These are phyloP conservation scores for Hypoxylon perforatum DNA, from an alignment of 495 filamentous ascomycete species.

Conservation along the genomic window DNA sequence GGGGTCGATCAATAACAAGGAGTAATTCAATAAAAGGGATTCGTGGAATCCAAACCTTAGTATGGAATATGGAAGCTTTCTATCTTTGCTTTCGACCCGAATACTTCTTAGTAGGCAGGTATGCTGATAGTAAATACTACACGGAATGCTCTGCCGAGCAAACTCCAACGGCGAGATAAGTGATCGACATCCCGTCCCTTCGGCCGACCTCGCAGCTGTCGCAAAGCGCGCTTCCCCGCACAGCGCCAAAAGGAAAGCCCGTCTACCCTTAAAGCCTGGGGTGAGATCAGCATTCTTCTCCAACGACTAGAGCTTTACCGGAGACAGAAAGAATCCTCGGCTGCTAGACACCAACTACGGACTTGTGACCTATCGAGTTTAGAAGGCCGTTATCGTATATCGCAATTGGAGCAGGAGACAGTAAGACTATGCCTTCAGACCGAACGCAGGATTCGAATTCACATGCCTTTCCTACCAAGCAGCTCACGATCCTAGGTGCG, in stretches of 20 bases:
- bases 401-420: background rate
- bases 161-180: too few relatives aligned
- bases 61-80: too few relatives aligned
- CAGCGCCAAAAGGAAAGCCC: constrained; percentile 19
- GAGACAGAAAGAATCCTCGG: constrained; percentile 8
- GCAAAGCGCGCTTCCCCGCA: constrained; percentile 29
- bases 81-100: too few relatives aligned
- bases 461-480: constrained; percentile 46
- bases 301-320: constrained; percentile 15
- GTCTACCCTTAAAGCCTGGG: constrained; percentile 16
- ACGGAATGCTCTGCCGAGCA: too few relatives aligned
- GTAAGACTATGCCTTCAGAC: constrained; percentile 36
- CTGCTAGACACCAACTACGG: background rate
- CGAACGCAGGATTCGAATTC: constrained; percentile 24
- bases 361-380: too few relatives aligned
- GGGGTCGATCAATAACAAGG: too few relatives aligned
- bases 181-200: background rate
- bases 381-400: background rate
- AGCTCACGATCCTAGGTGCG: constrained; percentile 50
- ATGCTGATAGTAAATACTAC: too few relatives aligned
- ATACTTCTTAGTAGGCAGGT: too few relatives aligned
- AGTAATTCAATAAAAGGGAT: too few relatives aligned
- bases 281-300: constrained; percentile 38
- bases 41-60: too few relatives aligned
- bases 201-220: constrained; percentile 28